phyloP scores from a whole-genome alignment of 2,329 filamentous ascomycete species.

The Plectosphaerella cucumerina region DNA sequence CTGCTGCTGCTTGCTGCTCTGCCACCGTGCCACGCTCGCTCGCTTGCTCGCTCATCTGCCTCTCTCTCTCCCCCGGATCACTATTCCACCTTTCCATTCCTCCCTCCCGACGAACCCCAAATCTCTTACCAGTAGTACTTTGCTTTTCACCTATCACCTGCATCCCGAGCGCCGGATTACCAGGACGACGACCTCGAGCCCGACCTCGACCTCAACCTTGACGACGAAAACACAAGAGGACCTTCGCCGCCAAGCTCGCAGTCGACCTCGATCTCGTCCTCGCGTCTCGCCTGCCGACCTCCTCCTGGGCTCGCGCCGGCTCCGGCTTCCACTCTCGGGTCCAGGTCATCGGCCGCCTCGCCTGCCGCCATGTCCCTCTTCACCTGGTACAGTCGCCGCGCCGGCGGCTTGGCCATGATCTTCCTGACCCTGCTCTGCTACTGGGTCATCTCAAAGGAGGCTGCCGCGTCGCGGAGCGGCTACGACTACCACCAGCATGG shows the following conservation, averaged over 20 bases:
- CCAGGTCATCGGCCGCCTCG: conserved; percentile 5
- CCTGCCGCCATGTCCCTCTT: conserved; percentile 50
- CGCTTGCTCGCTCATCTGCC: conserved; percentile 10
- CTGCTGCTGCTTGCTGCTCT: conserved; percentile 11
- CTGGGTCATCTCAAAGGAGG: conserved; percentile 51
- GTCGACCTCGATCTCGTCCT: conserved; percentile 6
- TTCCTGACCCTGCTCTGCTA: conserved; percentile 44
- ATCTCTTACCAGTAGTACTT: too few species aligned
- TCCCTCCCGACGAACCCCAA: conserved; percentile 7
- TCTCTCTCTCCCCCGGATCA: conserved; percentile 2
- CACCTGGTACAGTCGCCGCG: conserved; percentile 48
- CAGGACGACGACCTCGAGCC: too few species aligned
- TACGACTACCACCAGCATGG: conserved; percentile 36
- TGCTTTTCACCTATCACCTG: too few species aligned
- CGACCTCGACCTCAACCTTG: too few species aligned
- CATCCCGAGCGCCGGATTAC: too few species aligned
- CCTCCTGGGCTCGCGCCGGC: too few species aligned
- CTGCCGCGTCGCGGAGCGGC: conserved; percentile 35
- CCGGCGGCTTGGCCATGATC: conserved; percentile 52
- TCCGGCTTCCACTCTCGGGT: background rate
- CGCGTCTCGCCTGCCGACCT: background rate
- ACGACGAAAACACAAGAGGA: too few species aligned
- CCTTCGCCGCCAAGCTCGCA: too few species aligned
- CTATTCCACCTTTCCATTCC: background rate
- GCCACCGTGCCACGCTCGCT: too few species aligned